Evolutionary conservation across 31 red algal species (phyloP), one percentile per base, ranked within the genome.

Genomic region (Bonnemaisonia californica): DNA sequence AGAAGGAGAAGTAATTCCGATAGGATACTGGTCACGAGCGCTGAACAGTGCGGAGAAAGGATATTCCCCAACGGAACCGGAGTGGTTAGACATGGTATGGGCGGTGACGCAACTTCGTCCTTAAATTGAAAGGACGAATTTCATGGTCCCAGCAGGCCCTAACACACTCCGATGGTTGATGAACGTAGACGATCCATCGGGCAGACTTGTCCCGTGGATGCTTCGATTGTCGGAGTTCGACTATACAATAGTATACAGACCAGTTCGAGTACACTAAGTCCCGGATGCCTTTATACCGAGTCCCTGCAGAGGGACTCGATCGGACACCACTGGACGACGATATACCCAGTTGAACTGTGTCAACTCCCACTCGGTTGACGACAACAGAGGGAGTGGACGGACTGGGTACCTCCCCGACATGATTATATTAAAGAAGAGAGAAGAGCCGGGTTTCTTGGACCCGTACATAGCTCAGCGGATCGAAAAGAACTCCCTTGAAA

Each of bases 211-310:
- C 22, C 65, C 27, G 22, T 69, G 65, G 65, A 35, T 22, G 2
- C 65, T 69, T 3, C 65, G 65, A 22, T 31, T 69, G 16, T 35
- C 65, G 3, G 65, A 69, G 65, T 69, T 69, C 65, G 40, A 35
- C 65, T 69, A 41, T 31, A 41, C 35, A 22, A 41, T 69, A 11
- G 65, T 69, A 2, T 69, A 69, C 65, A 26, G 35, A 22, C 9
- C 66, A 1, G 66, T 26, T 3, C 4, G 21, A 33, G 22, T 22
- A 12, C 66, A 70, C 28, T 33, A 37, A 23, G 66, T 22, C 7
- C 22, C 66, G 13, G 66, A 70, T 33, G 22, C 21, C 28, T 35
- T 69, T n/a, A 41, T 69, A 22, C 4, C n/a, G 65, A 2, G 65
- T 41, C 35, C 3, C 21, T 3, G 35, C 65, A 2, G 65, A 69